Base-by-base conservation (phyloP, 805 yeast species). In the Starmerella sirachaensis region DNA sequence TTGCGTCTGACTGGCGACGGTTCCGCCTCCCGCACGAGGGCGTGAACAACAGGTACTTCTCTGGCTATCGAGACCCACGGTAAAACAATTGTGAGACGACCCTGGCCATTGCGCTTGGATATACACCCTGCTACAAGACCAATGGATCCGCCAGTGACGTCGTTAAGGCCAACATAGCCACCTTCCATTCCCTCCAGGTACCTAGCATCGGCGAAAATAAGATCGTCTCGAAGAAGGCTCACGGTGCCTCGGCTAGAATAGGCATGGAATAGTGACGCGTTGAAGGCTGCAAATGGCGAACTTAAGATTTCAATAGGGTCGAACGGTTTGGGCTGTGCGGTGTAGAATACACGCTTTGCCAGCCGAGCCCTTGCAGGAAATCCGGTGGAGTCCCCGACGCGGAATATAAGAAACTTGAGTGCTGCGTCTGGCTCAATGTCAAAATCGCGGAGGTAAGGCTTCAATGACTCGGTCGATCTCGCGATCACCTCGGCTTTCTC, bases 121-220 rank as follows among this genome's bases (percentile, higher is more conserved):
- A 57, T 35, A 5, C 38, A 19, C 7, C 62, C 61, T 6, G 43
- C 51, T 2, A 57, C 51, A 21, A 59, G 32, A 3, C 62, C 63
- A 6, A 55, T 31, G 4, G 48, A 39, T 9, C 34, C 31, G n/a
- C n/a, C n/a, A n/a, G n/a, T n/a, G n/a, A n/a, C n/a, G 22, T 32
- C 35, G 18, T 24, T 32, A 5, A 40, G 41, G 3, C 21, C 29
- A 8, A 46, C 55, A 4, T 48, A 22, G 11, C 57, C 63, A 10
- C 63, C 63, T 17, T 56, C 57, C 63, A 59, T 59, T 10, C 61
- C 60, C 12, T 57, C 62, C 5, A 59, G 45, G 34, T 38, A 59
- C 17, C 62, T 37, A 8, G 53, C 40, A 31, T 59, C 63, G 14
- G 50, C 34, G 8, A 57, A 41, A 11, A 56, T 31, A 14, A 38